Conservation (phyloP, 2,329 filamentous ascomycete genomes). For the Septoria petroselini region DNA sequence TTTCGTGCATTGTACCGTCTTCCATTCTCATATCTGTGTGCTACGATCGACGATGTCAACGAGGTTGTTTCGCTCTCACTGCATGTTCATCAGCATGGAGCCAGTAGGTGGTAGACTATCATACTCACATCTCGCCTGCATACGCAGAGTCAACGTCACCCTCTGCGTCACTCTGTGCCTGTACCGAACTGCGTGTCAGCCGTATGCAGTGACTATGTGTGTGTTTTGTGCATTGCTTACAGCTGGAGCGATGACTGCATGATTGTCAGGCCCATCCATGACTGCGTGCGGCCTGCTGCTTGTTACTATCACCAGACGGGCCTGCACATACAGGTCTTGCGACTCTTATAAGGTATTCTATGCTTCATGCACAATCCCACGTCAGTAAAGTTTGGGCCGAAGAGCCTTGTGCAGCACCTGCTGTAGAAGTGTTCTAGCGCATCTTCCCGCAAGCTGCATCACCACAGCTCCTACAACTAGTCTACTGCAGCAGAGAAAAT, state of each 20-base stretch:
- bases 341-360: too few species aligned
- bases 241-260: not conserved
- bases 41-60: constrained; percentile 13
- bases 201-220: not conserved
- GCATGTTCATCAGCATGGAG: not conserved
- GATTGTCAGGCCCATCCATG: not conserved
- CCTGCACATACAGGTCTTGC: too few species aligned
- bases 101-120: not conserved
- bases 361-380: not conserved
- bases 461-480: not conserved
- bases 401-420: too few species aligned
- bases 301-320: not conserved
- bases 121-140: constrained; percentile 10
- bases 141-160: constrained; percentile 16
- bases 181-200: not conserved
- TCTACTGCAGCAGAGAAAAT: too few species aligned
- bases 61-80: constrained; percentile 16
- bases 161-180: not conserved
- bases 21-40: constrained; percentile 37
- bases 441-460: not conserved
- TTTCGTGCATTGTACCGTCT: constrained; percentile 36
- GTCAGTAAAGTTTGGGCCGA: not conserved
- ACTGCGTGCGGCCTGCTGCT: not conserved
- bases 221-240: not conserved
- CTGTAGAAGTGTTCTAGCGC: not conserved